Percentiles rank a stretch among this genome's conserved stretches.
Evolutionary conservation across 192 early-diverging fungal genomes (phyloP).

Genomic region (Mortierella claussenii): DNA sequence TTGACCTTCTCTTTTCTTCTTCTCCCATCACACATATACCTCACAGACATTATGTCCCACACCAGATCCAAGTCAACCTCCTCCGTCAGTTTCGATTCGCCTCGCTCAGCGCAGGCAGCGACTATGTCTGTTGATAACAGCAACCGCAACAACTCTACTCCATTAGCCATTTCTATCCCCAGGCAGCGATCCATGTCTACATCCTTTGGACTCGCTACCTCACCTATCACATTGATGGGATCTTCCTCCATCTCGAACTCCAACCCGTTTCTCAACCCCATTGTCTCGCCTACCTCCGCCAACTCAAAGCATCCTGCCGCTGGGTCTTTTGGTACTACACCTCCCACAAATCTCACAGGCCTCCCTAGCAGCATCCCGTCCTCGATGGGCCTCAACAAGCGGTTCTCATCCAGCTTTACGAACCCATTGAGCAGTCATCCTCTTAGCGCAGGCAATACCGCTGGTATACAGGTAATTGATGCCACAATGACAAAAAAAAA

Average conservation of each 20-base stretch:
- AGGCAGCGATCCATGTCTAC: constrained; percentile 32
- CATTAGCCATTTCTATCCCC: constrained; percentile 17
- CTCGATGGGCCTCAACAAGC: constrained; percentile 5
- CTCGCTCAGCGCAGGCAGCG: not conserved
- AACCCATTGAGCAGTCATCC: constrained; percentile 26
- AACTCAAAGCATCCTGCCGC: not conserved
- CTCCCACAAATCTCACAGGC: constrained; percentile 15
- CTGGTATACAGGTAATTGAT: constrained; percentile 2
- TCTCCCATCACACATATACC: too few relatives aligned
- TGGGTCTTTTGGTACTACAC: not conserved
- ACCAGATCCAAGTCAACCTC: constrained; percentile 30
- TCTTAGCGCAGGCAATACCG: not conserved
- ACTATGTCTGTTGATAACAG: constrained; percentile 1
- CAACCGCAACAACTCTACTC: too few relatives aligned
- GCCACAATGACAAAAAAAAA: not conserved
- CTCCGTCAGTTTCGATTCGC: not conserved
- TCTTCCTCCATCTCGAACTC: not conserved
- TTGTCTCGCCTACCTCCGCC: constrained; percentile 6
- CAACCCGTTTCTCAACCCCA: not conserved
- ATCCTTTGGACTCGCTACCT: constrained; percentile 24
- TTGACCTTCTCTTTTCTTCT: not conserved
- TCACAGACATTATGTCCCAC: constrained; percentile 7
- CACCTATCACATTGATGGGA: constrained; percentile 6
- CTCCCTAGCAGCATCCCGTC: constrained; percentile 21
- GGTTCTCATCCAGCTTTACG: constrained; percentile 30